phyloP scores from a whole-genome alignment of 2,329 filamentous ascomycete species.

The Trichoderma polysporum region DNA sequence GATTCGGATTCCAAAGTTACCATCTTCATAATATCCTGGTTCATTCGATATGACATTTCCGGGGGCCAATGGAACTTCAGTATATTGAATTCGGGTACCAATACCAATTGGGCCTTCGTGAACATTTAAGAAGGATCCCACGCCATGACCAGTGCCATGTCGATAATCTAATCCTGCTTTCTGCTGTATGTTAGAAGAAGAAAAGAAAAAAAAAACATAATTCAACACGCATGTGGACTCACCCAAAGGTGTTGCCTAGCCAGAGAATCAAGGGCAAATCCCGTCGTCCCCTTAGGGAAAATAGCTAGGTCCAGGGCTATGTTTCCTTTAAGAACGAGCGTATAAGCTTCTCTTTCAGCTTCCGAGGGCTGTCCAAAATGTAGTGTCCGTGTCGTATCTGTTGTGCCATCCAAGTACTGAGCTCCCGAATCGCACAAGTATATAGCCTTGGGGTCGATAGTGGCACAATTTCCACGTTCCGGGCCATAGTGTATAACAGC shows the following conservation, averaged over 20 bases:
- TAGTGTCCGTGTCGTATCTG: conserved; percentile 88
- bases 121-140: conserved; percentile 93
- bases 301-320: conserved; percentile 83
- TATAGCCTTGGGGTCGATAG: conserved; percentile 79
- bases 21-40: conserved; percentile 96
- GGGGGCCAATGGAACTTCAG: conserved; percentile 83
- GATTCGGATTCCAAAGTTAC: conserved; percentile 89
- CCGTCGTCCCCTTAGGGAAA: conserved; percentile 93
- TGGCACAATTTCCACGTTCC: conserved; percentile 75
- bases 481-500: conserved; percentile 96
- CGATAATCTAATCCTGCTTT: conserved; percentile 83
- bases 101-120: conserved; percentile 98
- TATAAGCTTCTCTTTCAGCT: conserved; percentile 86
- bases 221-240: conserved; percentile 29
- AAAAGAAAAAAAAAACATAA: no score
- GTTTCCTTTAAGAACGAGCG: conserved; percentile 89
- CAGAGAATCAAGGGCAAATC: conserved; percentile 84
- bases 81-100: conserved; percentile 85
- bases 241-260: conserved; percentile 93
- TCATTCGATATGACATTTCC: conserved; percentile 97
- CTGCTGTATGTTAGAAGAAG: conserved; percentile 29
- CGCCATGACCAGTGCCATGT: conserved; percentile 93
- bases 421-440: conserved; percentile 97
- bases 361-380: conserved; percentile 85
- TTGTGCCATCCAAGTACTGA: conserved; percentile 95